Evolutionary conservation across 2,329 filamentous ascomycete species (phyloP), one percentile per base, ranked within the genome.

Genomic region (Ascochyta koolunga): DNA sequence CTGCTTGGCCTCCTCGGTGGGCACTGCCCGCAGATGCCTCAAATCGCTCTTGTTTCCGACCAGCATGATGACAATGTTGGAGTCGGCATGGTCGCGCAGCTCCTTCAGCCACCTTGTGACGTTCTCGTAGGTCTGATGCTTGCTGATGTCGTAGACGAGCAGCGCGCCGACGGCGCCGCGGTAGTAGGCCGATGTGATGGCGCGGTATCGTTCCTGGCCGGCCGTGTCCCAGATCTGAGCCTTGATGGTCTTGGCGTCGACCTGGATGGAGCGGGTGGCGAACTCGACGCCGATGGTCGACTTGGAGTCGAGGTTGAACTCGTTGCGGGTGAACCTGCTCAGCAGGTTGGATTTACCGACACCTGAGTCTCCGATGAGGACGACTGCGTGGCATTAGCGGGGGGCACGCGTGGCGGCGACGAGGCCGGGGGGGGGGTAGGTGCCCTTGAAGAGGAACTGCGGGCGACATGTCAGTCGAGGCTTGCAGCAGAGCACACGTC

Each of bases 21-120:
- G 92, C 65, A 99, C 95, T 64, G 95, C 95, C 76, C 95, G 87
- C 73, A 99, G 84, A 80, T 99, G 95, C 79, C 93, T 90, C 89
- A 98, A 89, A 96, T 99, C 95, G 79, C 93, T 98, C 89, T 99
- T 99, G 87, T 99, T 99, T 78, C 95, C 95, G 51, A 98, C 95
- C 71, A 99, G 83, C 95, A 99, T 99, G 77, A 99, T 99, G 71
- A 99, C 93, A 71, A 98, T 97, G 82, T 98, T 98, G 71, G 92
- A 93, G 77, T 99, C 95, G 68, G 95, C 95, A 79, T 99, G 93
- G 75, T 97, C 95, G 70, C 95, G 88, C 74, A 99, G 84, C 83
- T 99, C 95, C 83, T 98, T 99, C 82, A 99, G 82, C 95, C 95
- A 99, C 80, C 96, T 86, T 65, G 92, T 97, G 72, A 99, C 95